Evolutionary conservation across 495 filamentous ascomycete genomes (phyloP).

Genomic region (Podospora comata): DNA sequence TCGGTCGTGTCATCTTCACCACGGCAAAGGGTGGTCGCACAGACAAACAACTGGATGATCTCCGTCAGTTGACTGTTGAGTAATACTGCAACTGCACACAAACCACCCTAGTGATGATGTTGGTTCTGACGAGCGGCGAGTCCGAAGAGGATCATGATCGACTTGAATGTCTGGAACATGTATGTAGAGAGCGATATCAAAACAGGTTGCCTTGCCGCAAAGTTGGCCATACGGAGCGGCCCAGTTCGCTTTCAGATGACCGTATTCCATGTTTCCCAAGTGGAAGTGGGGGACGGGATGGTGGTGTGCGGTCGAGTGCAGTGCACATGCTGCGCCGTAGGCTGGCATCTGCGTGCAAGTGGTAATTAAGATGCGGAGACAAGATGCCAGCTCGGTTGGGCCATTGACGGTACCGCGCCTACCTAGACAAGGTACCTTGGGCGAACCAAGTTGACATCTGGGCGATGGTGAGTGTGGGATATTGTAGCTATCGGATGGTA

Average conservation of each 20-base stretch:
- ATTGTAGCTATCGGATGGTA: neutral
- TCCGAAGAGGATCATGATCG: neutral
- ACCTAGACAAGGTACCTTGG: neutral
- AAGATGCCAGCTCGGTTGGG: neutral
- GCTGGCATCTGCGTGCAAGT: neutral
- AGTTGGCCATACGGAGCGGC: constrained; percentile 1
- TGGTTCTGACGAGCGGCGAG: neutral
- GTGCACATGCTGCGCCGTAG: too few species aligned
- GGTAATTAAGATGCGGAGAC: neutral
- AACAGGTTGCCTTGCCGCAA: constrained; percentile 1
- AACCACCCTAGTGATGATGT: constrained; percentile 1
- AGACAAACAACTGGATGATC: neutral
- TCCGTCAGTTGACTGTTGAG: neutral
- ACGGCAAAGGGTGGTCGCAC: neutral
- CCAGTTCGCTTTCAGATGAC: neutral
- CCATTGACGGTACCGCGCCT: neutral
- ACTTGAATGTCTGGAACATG: neutral
- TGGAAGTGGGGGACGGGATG: neutral
- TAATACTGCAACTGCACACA: neutral
- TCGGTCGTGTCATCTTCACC: neutral
- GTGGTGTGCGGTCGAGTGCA: neutral
- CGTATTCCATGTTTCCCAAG: neutral
- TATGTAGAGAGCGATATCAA: neutral
- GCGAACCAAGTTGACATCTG: neutral
- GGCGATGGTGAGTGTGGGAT: neutral